Evolutionary conservation across 73 alveolate genomes (phyloP), one percentile per base, ranked within the genome.

Genomic region (Strombidium stylifer): DNA sequence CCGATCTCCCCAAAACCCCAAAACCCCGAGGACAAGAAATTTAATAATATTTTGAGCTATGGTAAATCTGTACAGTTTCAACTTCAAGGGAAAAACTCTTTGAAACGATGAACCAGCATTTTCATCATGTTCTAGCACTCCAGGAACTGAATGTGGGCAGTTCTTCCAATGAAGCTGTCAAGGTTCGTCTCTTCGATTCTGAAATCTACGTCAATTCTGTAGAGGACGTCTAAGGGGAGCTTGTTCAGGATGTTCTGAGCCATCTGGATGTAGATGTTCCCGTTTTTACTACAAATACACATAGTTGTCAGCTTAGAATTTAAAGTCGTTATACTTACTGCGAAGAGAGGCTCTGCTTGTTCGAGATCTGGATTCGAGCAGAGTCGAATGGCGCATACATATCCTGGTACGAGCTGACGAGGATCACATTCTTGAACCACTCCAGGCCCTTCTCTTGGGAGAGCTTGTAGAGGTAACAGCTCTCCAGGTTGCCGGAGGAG

Each of bases 331-430:
- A 18, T 48, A 49, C 68, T 82, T 82, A 69, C 91, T 95, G 25
- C 82, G 86, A 34, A n/a, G n/a, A n/a, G n/a, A n/a, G n/a, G n/a
- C 90, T 45, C 15, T 94, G 94, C 66, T 77, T 81, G 48, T 77
- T 61, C 39, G 91, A 84, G 32, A 90, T 75, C 73, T 95, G 87
- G 10, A 95, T 93, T 60, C 99, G 73, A 3, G 98, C 96, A 28
- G 96, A 82, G 59, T 95, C 99, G 77, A 84, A 95, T 20, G 99
- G 99, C n/a, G 98, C 96, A 81, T 95, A 95, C 64, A 81, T 77
- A 67, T 95, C 99, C 82, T 95, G 88, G 60, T 73, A 88, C 7
- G 97, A 82, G 42, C 96, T 68, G 7, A 95, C 85, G 26, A 95
- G 89, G 61, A 85, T 91, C 0, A 95, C 90, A 75, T 91, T 80